Evolutionary conservation across 805 yeast genomes (phyloP).

Genomic region (Lipomyces lipofer): DNA sequence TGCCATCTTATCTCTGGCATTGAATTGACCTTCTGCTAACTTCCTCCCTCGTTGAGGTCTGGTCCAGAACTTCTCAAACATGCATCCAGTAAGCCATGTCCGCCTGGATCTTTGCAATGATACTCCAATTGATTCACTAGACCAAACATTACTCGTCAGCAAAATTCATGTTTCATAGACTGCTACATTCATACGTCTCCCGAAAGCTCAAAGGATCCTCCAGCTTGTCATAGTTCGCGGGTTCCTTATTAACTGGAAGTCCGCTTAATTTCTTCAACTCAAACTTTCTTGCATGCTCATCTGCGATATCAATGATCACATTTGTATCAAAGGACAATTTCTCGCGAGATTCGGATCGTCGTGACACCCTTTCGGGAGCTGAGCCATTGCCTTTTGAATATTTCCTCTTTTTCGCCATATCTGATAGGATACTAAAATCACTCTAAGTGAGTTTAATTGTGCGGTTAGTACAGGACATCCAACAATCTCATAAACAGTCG

Average conservation of each 20-base stretch:
- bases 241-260: constrained; percentile 63
- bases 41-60: constrained; percentile 61
- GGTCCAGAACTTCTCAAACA: constrained; percentile 81
- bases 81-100: constrained; percentile 61
- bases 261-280: constrained; percentile 8
- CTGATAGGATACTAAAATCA: too few species aligned
- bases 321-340: too few species aligned
- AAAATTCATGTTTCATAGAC: neutral
- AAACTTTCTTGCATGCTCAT: neutral
- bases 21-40: constrained; percentile 48
- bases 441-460: too few species aligned
- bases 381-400: too few species aligned
- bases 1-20: constrained; percentile 83
- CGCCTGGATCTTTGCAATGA: constrained; percentile 71
- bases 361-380: too few species aligned
- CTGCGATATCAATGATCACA: too few species aligned
- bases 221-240: constrained; percentile 64
- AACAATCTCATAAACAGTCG: too few species aligned
- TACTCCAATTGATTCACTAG: constrained; percentile 14
- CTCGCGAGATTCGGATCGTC: too few species aligned
- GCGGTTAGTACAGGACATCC: too few species aligned
- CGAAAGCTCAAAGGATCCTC: constrained; percentile 66
- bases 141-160: neutral
- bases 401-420: constrained; percentile 2
- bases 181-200: constrained; percentile 55